Conservation (phyloP, 768 basidiomycete species). For the Kwoniella bestiolae region DNA sequence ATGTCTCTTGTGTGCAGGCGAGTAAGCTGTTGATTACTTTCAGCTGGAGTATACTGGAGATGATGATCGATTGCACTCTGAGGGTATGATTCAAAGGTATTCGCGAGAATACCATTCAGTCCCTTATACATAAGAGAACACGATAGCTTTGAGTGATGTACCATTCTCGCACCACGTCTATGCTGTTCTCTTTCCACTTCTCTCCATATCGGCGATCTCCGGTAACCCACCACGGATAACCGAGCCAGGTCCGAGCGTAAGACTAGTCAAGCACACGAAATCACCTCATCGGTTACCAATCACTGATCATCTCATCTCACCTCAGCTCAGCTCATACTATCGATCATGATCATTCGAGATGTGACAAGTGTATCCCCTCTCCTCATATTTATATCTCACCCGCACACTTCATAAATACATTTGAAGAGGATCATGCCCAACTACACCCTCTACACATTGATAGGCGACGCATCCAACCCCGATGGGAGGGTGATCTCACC, state of each 20-base stretch:
- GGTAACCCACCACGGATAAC: not conserved
- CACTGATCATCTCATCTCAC: not conserved
- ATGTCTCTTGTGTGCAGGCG: too few relatives aligned
- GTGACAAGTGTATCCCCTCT: not conserved
- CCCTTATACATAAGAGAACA: too few relatives aligned
- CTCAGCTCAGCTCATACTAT: not conserved
- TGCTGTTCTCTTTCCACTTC: not conserved
- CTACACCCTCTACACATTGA: conserved; percentile 19
- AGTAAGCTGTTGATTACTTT: too few relatives aligned
- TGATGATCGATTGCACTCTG: too few relatives aligned
- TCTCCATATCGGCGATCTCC: not conserved
- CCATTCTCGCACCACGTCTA: not conserved
- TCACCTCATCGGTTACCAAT: conserved; percentile 9
- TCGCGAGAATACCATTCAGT: too few relatives aligned
- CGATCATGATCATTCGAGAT: not conserved
- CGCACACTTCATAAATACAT: not conserved
- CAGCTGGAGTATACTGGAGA: too few relatives aligned
- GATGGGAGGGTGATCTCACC: conserved; percentile 20
- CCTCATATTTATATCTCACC: not conserved
- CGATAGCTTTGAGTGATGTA: too few relatives aligned
- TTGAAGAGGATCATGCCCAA: conserved; percentile 4
- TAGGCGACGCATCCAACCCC: conserved; percentile 18
- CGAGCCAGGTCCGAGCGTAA: not conserved
- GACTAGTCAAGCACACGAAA: conserved; percentile 1
- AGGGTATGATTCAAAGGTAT: too few relatives aligned